A percentile compares a stretch with the other conserved stretches of the same genome.
Evolutionary conservation across 441 rosid species (phyloP).

Genomic region (Populus trichocarpa): DNA sequence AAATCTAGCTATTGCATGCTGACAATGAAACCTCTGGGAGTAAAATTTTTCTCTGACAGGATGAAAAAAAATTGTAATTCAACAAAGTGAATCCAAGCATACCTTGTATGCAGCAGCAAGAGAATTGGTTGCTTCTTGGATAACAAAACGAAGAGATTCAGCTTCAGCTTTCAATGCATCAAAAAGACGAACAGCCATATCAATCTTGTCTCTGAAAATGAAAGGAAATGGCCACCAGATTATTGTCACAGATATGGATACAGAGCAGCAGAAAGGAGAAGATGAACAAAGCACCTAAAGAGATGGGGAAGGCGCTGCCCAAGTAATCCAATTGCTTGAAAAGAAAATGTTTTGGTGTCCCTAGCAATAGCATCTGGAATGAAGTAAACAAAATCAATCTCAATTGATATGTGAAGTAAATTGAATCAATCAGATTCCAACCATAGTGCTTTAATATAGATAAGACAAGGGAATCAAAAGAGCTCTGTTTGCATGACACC

Average conservation of each 20-base stretch:
- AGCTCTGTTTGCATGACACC: conserved; percentile 36
- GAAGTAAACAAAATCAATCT: conserved; percentile 22
- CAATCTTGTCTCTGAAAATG: conserved; percentile 73
- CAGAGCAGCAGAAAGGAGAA: conserved; percentile 19
- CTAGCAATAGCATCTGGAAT: conserved; percentile 60
- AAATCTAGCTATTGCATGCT: not conserved
- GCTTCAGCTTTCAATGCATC: conserved; percentile 77
- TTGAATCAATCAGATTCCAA: not conserved
- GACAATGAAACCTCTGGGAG: not conserved
- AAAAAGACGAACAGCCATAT: conserved; percentile 91
- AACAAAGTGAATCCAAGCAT: conserved; percentile 15
- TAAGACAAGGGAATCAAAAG: conserved; percentile 13
- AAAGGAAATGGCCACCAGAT: conserved; percentile 19
- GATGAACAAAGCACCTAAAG: conserved; percentile 55
- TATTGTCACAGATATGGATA: conserved; percentile 9
- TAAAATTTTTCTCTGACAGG: not conserved
- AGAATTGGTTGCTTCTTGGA: conserved; percentile 83
- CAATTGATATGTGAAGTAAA: conserved; percentile 1
- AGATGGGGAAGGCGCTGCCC: conserved; percentile 91
- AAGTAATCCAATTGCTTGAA: conserved; percentile 93
- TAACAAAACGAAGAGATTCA: conserved; percentile 64
- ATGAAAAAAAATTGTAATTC: not conserved
- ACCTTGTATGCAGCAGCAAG: conserved; percentile 94
- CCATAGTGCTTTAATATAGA: not conserved
- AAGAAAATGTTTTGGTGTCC: conserved; percentile 77